A percentile compares a stretch with the other conserved stretches of the same genome.
These are phyloP conservation scores for Pythium sukuiense DNA, from an alignment of 352 stramenopile genomes.

Conservation along the genomic window DNA sequence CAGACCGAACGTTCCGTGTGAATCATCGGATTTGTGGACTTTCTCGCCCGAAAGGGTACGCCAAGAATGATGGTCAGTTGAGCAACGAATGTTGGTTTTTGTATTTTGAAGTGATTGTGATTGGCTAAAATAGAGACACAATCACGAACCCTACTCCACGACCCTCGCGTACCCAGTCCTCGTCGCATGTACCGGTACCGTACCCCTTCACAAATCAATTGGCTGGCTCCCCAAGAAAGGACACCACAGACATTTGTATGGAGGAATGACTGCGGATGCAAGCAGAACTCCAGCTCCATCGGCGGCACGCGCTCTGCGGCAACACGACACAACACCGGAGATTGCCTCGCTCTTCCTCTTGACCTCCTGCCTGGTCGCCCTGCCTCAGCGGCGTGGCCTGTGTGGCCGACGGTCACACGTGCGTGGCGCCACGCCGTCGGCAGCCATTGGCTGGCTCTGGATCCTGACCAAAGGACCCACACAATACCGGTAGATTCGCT, in stretches of 20 bases:
- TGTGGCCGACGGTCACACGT: background rate
- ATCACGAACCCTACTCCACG: background rate
- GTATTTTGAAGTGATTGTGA: background rate
- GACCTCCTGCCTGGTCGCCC: too few relatives aligned
- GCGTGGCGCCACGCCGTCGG: background rate
- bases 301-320: background rate
- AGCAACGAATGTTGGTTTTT: background rate
- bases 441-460: background rate
- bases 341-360: too few relatives aligned
- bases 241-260: background rate
- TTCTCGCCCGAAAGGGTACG: background rate
- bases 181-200: background rate
- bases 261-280: too few relatives aligned
- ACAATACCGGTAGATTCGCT: too few relatives aligned
- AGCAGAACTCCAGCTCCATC: background rate
- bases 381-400: too few relatives aligned
- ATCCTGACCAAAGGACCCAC: too few relatives aligned
- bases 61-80: slow-evolving; percentile 5
- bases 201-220: background rate
- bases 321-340: background rate
- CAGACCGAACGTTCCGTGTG: background rate
- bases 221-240: background rate
- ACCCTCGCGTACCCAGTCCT: background rate
- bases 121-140: slow-evolving; percentile 6
- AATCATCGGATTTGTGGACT: slow-evolving; percentile 3